Percentiles rank a stretch among this genome's conserved stretches.
These are phyloP conservation scores for Psilocybe azurescens DNA, from an alignment of 768 basidiomycete genomes.

Conservation along the genomic window DNA sequence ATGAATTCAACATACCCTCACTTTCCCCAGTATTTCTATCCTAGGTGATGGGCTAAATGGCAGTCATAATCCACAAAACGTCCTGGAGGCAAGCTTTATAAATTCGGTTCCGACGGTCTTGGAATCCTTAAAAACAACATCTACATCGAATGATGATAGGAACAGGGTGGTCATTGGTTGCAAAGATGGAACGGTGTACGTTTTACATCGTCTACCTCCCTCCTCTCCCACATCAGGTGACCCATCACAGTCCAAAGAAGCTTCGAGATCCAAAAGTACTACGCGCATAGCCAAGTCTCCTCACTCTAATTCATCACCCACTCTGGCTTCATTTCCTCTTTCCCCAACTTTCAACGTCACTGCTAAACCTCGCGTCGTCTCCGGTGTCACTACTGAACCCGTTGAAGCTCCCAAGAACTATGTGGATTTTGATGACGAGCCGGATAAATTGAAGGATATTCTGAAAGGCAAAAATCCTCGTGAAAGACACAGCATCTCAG, in stretches of 20 bases:
- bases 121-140: conserved; percentile 25
- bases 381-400: conserved; percentile 71
- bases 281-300: conserved; percentile 26
- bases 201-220: conserved; percentile 34
- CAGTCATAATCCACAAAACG: conserved; percentile 8
- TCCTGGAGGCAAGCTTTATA: conserved; percentile 38
- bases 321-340: conserved; percentile 34
- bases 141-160: conserved; percentile 15
- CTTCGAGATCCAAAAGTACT: conserved; percentile 25
- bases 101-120: conserved; percentile 35
- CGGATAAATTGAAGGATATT: conserved; percentile 76
- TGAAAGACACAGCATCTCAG: conserved; percentile 34
- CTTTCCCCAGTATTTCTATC: conserved; percentile 32
- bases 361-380: conserved; percentile 67
- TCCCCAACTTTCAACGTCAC: conserved; percentile 56
- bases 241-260: conserved; percentile 18
- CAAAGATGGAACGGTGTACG: conserved; percentile 49
- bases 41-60: conserved; percentile 14
- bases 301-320: conserved; percentile 41
- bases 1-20: conserved; percentile 36
- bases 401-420: conserved; percentile 81
- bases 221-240: conserved; percentile 16
- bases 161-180: conserved; percentile 43
- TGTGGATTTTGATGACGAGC: conserved; percentile 84
- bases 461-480: conserved; percentile 59